Conservation (phyloP, 2,329 filamentous ascomycete genomes). For the Dactylellina haptotyla region DNA sequence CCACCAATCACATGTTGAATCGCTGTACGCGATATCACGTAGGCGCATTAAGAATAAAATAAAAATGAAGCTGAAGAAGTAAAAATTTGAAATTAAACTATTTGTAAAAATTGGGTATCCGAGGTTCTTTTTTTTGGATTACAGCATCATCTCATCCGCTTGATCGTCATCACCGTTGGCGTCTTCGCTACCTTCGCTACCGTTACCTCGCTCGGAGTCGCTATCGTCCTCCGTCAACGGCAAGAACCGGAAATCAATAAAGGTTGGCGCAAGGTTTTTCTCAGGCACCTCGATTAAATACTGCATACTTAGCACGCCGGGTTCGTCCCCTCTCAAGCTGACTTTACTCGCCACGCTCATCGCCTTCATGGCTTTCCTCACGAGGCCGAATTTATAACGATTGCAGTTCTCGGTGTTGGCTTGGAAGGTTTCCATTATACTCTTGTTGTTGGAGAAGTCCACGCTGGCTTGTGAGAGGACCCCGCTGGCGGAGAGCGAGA, state of each 20-base stretch:
- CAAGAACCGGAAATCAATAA: conserved; percentile 84
- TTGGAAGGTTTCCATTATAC: conserved; percentile 78
- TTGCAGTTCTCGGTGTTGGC: conserved; percentile 70
- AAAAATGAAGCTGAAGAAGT: background rate
- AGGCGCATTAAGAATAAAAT: background rate
- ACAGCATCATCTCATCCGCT: conserved; percentile 50
- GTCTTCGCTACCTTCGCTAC: background rate
- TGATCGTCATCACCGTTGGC: conserved; percentile 11
- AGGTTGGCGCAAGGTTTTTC: conserved; percentile 65
- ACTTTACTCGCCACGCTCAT: conserved; percentile 94
- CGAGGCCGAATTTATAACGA: conserved; percentile 84
- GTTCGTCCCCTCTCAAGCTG: conserved; percentile 84
- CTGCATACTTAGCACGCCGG: conserved; percentile 91
- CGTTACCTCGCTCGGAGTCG: conserved; percentile 14
- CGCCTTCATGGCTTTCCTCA: conserved; percentile 87
- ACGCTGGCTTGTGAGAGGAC: conserved; percentile 73
- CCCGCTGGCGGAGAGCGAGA: conserved; percentile 76
- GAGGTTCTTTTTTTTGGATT: too few relatives aligned
- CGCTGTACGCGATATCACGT: too few relatives aligned
- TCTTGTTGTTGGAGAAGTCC: conserved; percentile 72
- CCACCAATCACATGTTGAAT: conserved; percentile 29
- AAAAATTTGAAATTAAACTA: background rate
- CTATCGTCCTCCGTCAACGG: conserved; percentile 74
- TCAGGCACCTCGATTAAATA: conserved; percentile 81
- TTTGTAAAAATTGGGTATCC: background rate